Evolutionary conservation across 1,284 basidiomycete genomes (phyloP), one percentile per base, ranked within the genome.

Genomic region (Ganoderma lucidum): DNA sequence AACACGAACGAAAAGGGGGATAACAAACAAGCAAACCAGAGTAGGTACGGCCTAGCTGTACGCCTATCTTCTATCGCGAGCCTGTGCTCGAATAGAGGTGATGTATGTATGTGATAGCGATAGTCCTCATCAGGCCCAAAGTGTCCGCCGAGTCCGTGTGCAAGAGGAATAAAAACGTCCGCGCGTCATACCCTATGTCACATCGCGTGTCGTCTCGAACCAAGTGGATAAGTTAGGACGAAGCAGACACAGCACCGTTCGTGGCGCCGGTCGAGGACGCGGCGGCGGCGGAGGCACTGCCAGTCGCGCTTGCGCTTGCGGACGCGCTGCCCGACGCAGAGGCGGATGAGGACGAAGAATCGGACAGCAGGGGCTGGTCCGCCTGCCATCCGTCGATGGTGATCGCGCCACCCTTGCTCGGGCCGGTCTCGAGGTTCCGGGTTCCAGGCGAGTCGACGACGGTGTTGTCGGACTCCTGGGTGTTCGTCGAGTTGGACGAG

Each of bases 341-440:
- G 2, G 64, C 39, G 53, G 30, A 32, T 12, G 42, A 56, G 56
- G 42, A 68, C 53, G 66, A 62, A 32, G 67, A 60, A 42, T 28
- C 32, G 30, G 51, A 14, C 44, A 58, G 41, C 9, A 39, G 61
- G 39, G 65, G 62, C 51, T 62, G 56, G 64, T 61, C 61, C 37
- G 42, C 45, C 42, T 63, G 41, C 79, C 78, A 80, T 53, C 81
- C 81, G 64, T 77, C 67, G 39, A 80, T 77, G 61, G 65, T 72
- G 61, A 78, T 71, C 28, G 77, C 75, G 44, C 85, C 85, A 70
- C 85, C 82, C 14, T 80, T 65, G 37, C 82, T 79, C 42, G 76
- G 71, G 68, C 87, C 87, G 30, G 79, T 82, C 75, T 76, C 79
- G 60, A 78, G 61, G 77, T 85, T 83, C 66, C 83, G 83, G 44